Percentiles rank a stretch among this genome's conserved stretches.
phyloP scores from a whole-genome alignment of 495 filamentous ascomycete species.

The Penicillium paradoxum region DNA sequence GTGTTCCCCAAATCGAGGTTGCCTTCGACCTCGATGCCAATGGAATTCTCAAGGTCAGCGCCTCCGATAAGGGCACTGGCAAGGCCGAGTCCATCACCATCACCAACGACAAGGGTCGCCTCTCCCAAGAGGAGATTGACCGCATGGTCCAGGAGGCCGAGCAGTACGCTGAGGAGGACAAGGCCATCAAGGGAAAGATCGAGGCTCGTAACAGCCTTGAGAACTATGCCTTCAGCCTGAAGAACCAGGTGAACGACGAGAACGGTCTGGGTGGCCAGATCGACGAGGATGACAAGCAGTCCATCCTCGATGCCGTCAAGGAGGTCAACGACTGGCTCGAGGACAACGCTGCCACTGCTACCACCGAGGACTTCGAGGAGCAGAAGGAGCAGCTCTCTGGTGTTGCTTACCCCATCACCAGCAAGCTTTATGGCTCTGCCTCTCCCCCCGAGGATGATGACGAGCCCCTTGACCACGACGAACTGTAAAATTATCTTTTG shows the following conservation, averaged over 20 bases:
- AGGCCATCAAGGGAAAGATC: slow-evolving; percentile 90
- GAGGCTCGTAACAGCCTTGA: slow-evolving; percentile 92
- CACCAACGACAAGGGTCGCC: slow-evolving; percentile 96
- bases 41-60: slow-evolving; percentile 93
- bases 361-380: slow-evolving; percentile 94
- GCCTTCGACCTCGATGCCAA: slow-evolving; percentile 97
- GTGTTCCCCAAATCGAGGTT: slow-evolving; percentile 96
- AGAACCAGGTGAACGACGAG: slow-evolving; percentile 98
- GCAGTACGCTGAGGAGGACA: slow-evolving; percentile 98
- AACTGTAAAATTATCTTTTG: slow-evolving; percentile 65
- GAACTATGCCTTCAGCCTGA: slow-evolving; percentile 95
- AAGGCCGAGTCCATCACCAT: slow-evolving; percentile 96
- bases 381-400: slow-evolving; percentile 98
- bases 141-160: slow-evolving; percentile 97
- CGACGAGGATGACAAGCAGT: slow-evolving; percentile 97
- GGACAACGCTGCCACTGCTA: slow-evolving; percentile 84
- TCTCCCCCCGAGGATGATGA: slow-evolving; percentile 60
- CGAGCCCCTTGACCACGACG: slow-evolving; percentile 76
- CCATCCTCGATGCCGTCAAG: slow-evolving; percentile 94
- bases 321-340: slow-evolving; percentile 97
- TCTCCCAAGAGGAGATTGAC: slow-evolving; percentile 94
- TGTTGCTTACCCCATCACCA: slow-evolving; percentile 97
- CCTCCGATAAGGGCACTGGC: slow-evolving; percentile 93
- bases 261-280: slow-evolving; percentile 97
- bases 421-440: slow-evolving; percentile 80